Percentiles rank a stretch among this genome's conserved stretches.
Conservation (phyloP, 163 green algal genomes). For the Chloromonas sp. region DNA sequence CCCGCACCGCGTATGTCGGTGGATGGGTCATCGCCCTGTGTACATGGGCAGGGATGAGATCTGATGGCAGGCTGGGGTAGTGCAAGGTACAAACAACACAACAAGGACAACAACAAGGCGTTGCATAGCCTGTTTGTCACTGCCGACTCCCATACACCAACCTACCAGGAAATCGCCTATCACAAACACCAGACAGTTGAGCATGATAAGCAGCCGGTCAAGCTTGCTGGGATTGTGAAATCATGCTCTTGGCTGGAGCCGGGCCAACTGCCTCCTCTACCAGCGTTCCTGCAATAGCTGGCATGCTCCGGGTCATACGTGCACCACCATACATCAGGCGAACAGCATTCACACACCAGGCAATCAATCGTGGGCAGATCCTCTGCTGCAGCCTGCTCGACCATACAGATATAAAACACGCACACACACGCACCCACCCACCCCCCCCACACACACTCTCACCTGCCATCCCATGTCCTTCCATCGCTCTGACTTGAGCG, state of each 20-base stretch:
- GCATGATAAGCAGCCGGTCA: no score
- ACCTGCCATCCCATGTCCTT: conserved; percentile 48
- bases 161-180: background rate
- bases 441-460: background rate
- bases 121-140: background rate
- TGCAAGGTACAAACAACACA: background rate
- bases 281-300: no score
- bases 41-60: background rate
- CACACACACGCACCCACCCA: background rate
- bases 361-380: background rate
- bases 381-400: background rate
- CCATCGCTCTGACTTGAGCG: conserved; percentile 20
- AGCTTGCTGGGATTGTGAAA: no score
- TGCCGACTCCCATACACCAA: background rate
- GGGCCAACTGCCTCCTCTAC: no score
- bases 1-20: conserved; percentile 71
- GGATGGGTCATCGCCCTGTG: conserved; percentile 47
- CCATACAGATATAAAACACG: background rate
- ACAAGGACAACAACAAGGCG: no score
- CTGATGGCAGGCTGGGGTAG: background rate
- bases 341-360: background rate
- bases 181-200: background rate
- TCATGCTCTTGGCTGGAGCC: no score
- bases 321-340: no score
- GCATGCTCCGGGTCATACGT: no score